These are phyloP conservation scores for Pneumocystis canis DNA, from an alignment of 1,139 yeast species.

Conservation along the genomic window DNA sequence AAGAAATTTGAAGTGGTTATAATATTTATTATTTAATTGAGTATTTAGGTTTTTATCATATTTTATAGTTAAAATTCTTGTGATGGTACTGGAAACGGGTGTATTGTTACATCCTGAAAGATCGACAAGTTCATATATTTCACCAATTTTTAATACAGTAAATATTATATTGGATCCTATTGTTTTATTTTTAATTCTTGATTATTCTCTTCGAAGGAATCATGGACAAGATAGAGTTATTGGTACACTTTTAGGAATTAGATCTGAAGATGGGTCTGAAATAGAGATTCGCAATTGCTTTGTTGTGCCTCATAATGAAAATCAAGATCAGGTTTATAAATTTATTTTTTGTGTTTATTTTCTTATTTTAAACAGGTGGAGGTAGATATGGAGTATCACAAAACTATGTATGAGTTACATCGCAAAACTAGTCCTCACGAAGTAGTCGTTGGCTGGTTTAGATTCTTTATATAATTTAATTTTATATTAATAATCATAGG, in stretches of 20 bases:
- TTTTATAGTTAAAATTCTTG: neutral
- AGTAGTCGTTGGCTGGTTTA: slow-evolving; percentile 62
- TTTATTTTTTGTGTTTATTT: neutral
- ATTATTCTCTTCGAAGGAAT: slow-evolving; percentile 37
- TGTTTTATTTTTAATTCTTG: slow-evolving; percentile 49
- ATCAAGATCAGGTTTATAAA: slow-evolving; percentile 45
- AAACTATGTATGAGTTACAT: slow-evolving; percentile 54
- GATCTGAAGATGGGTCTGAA: slow-evolving; percentile 77
- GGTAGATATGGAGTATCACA: slow-evolving; percentile 63
- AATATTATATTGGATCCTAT: slow-evolving; percentile 18
- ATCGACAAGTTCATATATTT: neutral
- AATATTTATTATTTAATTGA: neutral
- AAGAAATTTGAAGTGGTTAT: neutral
- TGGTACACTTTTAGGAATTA: slow-evolving; percentile 67
- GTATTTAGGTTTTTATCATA: neutral
- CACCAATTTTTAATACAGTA: slow-evolving; percentile 12
- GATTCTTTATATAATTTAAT: slow-evolving; percentile 1
- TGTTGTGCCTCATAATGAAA: slow-evolving; percentile 71
- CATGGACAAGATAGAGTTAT: slow-evolving; percentile 46
- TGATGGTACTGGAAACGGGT: neutral
- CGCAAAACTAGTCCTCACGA: slow-evolving; percentile 72
- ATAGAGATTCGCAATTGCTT: slow-evolving; percentile 64
- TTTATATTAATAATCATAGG: slow-evolving; percentile 4
- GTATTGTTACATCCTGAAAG: neutral
- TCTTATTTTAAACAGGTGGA: slow-evolving; percentile 22